Evolutionary conservation across 2,329 filamentous ascomycete genomes (phyloP).

Genomic region (Cercospora sp.): DNA sequence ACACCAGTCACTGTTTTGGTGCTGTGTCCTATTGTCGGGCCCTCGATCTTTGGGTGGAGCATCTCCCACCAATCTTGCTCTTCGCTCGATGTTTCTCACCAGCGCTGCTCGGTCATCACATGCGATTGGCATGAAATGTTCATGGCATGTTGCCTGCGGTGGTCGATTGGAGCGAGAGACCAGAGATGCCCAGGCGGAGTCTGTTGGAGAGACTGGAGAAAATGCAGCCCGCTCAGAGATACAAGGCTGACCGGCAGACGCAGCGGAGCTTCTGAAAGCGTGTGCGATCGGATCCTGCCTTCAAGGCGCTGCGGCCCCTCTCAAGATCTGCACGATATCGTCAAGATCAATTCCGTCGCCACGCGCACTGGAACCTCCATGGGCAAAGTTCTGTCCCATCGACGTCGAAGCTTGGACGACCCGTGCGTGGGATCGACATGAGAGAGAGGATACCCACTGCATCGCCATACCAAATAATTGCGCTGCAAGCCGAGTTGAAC

Average conservation of each 20-base stretch:
- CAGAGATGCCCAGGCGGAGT: no score
- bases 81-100: no score
- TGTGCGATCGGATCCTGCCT: background rate
- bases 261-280: no score
- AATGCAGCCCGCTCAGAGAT: no score
- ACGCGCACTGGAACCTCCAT: no score
- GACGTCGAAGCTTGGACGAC: background rate
- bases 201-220: no score
- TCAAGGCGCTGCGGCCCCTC: background rate
- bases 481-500: background rate
- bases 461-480: background rate
- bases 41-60: background rate
- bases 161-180: no score
- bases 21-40: background rate
- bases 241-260: no score
- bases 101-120: no score
- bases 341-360: background rate
- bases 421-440: no score
- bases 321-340: background rate
- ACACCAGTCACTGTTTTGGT: background rate
- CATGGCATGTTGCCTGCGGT: no score
- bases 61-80: background rate
- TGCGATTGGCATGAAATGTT: no score
- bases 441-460: background rate
- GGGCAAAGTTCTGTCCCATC: background rate